A percentile compares a stretch with the other conserved stretches of the same genome.
phyloP scores from a whole-genome alignment of 495 filamentous ascomycete species.

The Astrothelium macrocarpum region DNA sequence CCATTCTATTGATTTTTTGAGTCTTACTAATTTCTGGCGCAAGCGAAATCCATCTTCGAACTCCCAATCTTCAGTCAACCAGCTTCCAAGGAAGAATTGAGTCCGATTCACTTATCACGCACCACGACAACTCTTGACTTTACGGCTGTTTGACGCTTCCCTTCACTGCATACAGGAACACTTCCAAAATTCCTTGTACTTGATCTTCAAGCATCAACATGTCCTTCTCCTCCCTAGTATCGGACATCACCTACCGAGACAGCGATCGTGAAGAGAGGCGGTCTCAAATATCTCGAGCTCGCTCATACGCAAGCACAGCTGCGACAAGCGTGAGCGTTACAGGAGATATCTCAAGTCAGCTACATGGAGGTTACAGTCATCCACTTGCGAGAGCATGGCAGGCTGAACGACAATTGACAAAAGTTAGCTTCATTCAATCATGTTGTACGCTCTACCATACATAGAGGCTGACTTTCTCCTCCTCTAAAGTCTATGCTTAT shows the following conservation, averaged over 20 bases:
- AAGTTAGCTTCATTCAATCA: conserved; percentile 44
- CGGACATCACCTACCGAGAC: conserved; percentile 68
- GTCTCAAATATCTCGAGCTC: conserved; percentile 63
- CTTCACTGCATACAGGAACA: neutral
- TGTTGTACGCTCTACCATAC: neutral
- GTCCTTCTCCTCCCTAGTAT: conserved; percentile 88
- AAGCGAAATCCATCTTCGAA: too few relatives aligned
- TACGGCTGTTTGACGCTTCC: too few relatives aligned
- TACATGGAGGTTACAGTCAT: conserved; percentile 91
- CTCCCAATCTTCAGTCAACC: too few relatives aligned
- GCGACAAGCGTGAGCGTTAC: conserved; percentile 91
- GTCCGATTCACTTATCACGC: too few relatives aligned
- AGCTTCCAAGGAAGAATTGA: too few relatives aligned
- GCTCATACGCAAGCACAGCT: conserved; percentile 74
- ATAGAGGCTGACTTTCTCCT: neutral
- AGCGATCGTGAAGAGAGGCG: conserved; percentile 43
- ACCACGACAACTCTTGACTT: too few relatives aligned
- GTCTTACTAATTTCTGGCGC: too few relatives aligned
- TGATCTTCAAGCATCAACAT: conserved; percentile 36
- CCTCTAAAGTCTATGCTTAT: conserved; percentile 81
- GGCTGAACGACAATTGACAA: conserved; percentile 91
- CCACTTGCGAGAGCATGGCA: conserved; percentile 89
- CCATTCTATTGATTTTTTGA: too few relatives aligned
- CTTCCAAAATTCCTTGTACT: neutral
- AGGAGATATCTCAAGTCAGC: conserved; percentile 86